Evolutionary conservation across 768 basidiomycete genomes (phyloP).

Genomic region (Chalciporus chontae): DNA sequence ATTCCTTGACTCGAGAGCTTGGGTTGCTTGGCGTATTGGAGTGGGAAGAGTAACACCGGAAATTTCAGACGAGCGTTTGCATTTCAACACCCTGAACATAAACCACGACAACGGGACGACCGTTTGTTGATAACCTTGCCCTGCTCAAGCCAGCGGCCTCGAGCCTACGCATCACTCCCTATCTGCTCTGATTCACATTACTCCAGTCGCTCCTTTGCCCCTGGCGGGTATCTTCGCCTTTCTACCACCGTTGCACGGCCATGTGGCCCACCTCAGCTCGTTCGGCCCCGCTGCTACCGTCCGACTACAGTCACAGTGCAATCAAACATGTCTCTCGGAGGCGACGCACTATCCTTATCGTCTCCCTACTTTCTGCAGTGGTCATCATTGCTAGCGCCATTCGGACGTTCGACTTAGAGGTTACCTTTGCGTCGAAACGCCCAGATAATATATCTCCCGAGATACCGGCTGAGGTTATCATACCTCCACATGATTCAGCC

Average conservation of each 20-base stretch:
- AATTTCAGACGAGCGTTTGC: no score
- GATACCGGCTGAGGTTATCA: background rate
- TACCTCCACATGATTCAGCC: background rate
- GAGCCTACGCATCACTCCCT: background rate
- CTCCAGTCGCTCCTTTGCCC: background rate
- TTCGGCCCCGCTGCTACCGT: constrained; percentile 13
- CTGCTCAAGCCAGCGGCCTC: background rate
- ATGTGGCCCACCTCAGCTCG: constrained; percentile 18
- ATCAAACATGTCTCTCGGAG: constrained; percentile 6
- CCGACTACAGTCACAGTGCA: background rate
- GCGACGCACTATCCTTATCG: constrained; percentile 9
- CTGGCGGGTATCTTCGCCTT: constrained; percentile 3
- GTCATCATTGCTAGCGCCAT: constrained; percentile 10
- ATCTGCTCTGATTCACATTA: no score
- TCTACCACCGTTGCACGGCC: background rate
- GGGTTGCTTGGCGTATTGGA: no score
- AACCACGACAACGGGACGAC: background rate
- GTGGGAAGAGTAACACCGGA: no score
- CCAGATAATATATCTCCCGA: constrained; percentile 4
- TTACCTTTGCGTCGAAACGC: constrained; percentile 2
- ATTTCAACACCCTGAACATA: no score
- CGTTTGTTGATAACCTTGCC: background rate
- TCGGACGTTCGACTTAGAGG: constrained; percentile 10
- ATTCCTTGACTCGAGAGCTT: no score
- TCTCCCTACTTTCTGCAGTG: constrained; percentile 1